Evolutionary conservation across 257 asterid species (phyloP), one percentile per base, ranked within the genome.

Genomic region (Solanum pennellii): DNA sequence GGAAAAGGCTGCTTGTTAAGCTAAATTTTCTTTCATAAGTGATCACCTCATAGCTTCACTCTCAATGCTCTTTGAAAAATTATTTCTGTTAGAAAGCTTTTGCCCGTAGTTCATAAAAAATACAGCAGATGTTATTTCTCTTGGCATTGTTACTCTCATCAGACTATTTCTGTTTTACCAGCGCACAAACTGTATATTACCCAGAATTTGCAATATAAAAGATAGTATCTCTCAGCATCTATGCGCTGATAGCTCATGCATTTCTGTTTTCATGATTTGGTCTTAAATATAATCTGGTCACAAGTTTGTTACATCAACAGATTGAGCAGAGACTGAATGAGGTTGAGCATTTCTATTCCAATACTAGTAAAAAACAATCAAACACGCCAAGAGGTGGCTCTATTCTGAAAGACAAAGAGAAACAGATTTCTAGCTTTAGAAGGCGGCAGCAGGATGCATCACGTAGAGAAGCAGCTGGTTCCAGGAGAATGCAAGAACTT

Each of bases 401-500:
- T 47, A 39, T 59, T 20, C 82, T 59, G 89, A 96, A 94, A 91
- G 99, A 95, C 31, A 93, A 84, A 89, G 98, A 94, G 69, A 94
- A 93, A 83, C 89, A 89, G 60, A 82, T 89, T 62, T 87, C 90
- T 18, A 91, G 88, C 90, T 91, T 87, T 88, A 93, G 87, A 82
- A 96, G 88, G 89, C 91, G 96, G 90, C 96, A 93, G 83, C 98
- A 92, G 88, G 98, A 93, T 91, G 92, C 94, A 73, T 92, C 94
- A 76, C 92, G 88, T 84, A 89, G 91, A 72, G 95, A 95, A 92
- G 93, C 94, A 79, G 97, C 95, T 91, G 98, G 95, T 83, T 88
- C 92, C 86, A 93, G 90, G 92, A 94, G 98, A 90, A 96, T 95
- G 96, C 97, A 95, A 89, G 97, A 95, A 9, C 98, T 96, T 71